Conservation (phyloP, 768 basidiomycete genomes). For the Podaxis pistillaris region DNA sequence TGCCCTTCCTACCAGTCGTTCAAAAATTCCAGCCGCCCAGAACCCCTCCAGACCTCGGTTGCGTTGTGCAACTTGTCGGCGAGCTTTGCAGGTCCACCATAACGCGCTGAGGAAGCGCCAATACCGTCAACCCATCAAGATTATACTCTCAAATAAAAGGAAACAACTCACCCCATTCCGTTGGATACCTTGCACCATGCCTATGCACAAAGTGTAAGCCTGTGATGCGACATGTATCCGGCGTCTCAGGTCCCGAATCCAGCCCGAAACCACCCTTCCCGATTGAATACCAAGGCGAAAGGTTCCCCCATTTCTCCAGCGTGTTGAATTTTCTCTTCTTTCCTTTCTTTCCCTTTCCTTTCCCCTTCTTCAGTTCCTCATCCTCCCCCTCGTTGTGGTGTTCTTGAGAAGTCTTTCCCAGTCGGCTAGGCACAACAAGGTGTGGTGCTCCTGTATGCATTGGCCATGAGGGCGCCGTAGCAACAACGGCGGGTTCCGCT, state of each 20-base stretch:
- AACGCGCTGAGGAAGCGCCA: slow-evolving; percentile 38
- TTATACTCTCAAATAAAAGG: slow-evolving; percentile 7
- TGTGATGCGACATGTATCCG: slow-evolving; percentile 66
- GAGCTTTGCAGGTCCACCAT: slow-evolving; percentile 61
- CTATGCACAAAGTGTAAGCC: slow-evolving; percentile 80
- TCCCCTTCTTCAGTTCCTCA: slow-evolving; percentile 11
- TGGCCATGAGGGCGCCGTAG: slow-evolving; percentile 78
- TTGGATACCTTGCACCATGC: slow-evolving; percentile 77
- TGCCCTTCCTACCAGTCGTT: slow-evolving; percentile 65
- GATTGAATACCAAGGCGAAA: slow-evolving; percentile 85
- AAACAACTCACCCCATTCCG: slow-evolving; percentile 52
- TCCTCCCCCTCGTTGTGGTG: slow-evolving; percentile 12
- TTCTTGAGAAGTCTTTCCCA: slow-evolving; percentile 21
- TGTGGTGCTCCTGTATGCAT: slow-evolving; percentile 68
- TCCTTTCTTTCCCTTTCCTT: slow-evolving; percentile 19
- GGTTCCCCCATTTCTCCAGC: slow-evolving; percentile 79
- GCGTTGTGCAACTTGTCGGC: slow-evolving; percentile 52
- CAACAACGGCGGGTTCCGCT: slow-evolving; percentile 69
- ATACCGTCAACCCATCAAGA: slow-evolving; percentile 1
- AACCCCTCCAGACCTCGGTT: slow-evolving; percentile 60
- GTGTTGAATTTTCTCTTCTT: slow-evolving; percentile 53
- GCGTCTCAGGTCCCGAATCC: slow-evolving; percentile 67
- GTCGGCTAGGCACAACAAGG: slow-evolving; percentile 50
- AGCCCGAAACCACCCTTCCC: slow-evolving; percentile 64
- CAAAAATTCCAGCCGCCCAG: slow-evolving; percentile 69